phyloP scores from a whole-genome alignment of 2,329 filamentous ascomycete genomes.

The Alternaria gansuensis region DNA sequence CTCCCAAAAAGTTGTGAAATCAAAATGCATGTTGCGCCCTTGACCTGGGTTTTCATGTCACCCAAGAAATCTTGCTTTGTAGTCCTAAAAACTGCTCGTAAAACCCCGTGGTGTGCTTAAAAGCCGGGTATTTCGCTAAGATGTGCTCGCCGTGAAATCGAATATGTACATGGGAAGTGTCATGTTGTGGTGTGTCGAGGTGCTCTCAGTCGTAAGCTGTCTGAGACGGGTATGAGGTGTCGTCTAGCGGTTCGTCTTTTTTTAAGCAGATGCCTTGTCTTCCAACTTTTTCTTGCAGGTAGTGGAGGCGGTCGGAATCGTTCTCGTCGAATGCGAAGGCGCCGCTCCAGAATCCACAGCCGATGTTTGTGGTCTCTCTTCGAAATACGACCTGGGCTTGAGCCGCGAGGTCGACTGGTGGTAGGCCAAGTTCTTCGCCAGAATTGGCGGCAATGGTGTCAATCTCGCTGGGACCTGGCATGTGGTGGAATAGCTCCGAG shows the following conservation, averaged over 20 bases:
- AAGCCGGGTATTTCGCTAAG: constrained; percentile 5
- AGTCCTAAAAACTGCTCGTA: constrained; percentile 1
- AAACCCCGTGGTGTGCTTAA: constrained; percentile 1
- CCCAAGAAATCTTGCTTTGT: neutral
- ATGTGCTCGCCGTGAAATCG: constrained; percentile 17
- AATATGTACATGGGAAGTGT: constrained; percentile 16
- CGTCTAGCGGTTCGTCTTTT: constrained; percentile 29
- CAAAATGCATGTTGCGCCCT: constrained; percentile 2
- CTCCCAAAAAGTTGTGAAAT: neutral
- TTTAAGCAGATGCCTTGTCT: constrained; percentile 52
- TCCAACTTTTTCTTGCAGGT: constrained; percentile 51
- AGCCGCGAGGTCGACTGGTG: constrained; percentile 49
- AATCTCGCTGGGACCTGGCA: constrained; percentile 53
- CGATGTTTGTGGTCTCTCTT: constrained; percentile 52
- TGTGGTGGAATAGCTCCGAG: constrained; percentile 58
- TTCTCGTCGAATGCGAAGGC: constrained; percentile 49
- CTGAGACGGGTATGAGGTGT: constrained; percentile 18
- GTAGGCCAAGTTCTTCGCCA: constrained; percentile 44
- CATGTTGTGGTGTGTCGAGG: neutral
- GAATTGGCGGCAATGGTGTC: constrained; percentile 44
- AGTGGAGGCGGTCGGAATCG: constrained; percentile 43
- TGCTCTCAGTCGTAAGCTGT: constrained; percentile 18
- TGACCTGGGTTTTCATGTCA: neutral
- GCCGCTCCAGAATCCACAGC: constrained; percentile 53
- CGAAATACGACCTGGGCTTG: constrained; percentile 43